Percentiles rank a stretch among this genome's conserved stretches.
phyloP scores from a whole-genome alignment of 176 grass and related monocot genomes.

The Hyparrhenia diplandra region DNA sequence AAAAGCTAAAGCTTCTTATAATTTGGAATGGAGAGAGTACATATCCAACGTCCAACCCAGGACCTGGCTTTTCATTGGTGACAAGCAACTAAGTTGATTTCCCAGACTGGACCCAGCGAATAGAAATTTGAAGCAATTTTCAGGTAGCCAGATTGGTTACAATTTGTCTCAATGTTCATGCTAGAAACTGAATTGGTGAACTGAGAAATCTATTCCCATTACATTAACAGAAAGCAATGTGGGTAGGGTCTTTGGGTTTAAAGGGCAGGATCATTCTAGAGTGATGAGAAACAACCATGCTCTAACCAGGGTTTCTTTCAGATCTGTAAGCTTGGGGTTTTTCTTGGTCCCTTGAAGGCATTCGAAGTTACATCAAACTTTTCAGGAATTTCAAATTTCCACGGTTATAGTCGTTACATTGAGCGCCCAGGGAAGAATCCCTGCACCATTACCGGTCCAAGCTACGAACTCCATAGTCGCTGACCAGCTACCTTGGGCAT shows the following conservation, averaged over 20 bases:
- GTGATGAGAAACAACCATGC: neutral
- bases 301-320: neutral
- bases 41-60: neutral
- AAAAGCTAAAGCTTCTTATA: too few species aligned
- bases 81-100: neutral
- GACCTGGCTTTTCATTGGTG: neutral
- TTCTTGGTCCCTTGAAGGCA: neutral
- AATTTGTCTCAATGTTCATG: neutral
- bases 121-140: neutral
- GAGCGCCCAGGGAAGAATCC: too few species aligned
- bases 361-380: neutral
- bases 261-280: neutral
- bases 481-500: too few species aligned
- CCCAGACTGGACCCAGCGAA: neutral
- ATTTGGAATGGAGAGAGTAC: too few species aligned
- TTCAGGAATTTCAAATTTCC: neutral
- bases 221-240: neutral
- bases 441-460: too few species aligned
- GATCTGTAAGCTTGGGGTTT: neutral
- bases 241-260: neutral
- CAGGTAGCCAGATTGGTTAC: neutral
- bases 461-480: too few species aligned
- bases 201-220: neutral
- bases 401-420: neutral
- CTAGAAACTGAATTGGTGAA: neutral